Base-by-base conservation (phyloP, 2,329 filamentous ascomycete genomes). In the Neobulgaria alba region DNA sequence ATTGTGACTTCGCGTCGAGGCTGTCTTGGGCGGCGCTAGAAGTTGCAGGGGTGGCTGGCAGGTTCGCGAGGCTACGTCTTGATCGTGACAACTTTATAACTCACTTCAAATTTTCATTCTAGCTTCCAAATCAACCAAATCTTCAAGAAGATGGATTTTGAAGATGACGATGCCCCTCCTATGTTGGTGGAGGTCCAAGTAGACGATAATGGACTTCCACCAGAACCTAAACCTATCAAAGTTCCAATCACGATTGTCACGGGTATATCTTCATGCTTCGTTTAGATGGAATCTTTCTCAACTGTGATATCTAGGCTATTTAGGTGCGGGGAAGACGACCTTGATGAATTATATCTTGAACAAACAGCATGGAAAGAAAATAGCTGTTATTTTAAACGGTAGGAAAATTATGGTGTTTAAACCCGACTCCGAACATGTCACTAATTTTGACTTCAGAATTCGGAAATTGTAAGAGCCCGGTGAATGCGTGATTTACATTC, bases 371-470 rank as follows among this genome's bases (percentile, higher is more conserved):
- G 90, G 90, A 61, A 96, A 96, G 71, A 95, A 88, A 58, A 92
- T 98, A 61, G 92, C 92, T 9, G 92, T 98, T 10, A 96, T 98
- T 42, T 77, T 98, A 68, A 98, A 98, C 63, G 88, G 86, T 68
- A 48, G 33, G 55, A 30, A 17, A 7, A 26, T 7, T 12, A 7
- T 12, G 7, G 12, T 26, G 23, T 12, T 12, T 7, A 26, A 26
- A 26, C 23, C 12, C 12, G 7, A 7, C 7, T 7, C 23, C 23
- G 23, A n/a, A n/a, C n/a, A n/a, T n/a, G n/a, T 26, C 7, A 12
- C 23, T 26, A 26, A 26, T 26, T 26, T 12, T 26, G 12, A 14
- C 30, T 41, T 17, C 50, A 86, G 85, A 89, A 64, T 89, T 89
- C 61, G 85, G 85, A 43, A 81, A 88, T 55, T 87, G 82, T 86